These are phyloP conservation scores for Astrephomene gubernaculifera DNA, from an alignment of 139 green algal genomes.

Conservation along the genomic window DNA sequence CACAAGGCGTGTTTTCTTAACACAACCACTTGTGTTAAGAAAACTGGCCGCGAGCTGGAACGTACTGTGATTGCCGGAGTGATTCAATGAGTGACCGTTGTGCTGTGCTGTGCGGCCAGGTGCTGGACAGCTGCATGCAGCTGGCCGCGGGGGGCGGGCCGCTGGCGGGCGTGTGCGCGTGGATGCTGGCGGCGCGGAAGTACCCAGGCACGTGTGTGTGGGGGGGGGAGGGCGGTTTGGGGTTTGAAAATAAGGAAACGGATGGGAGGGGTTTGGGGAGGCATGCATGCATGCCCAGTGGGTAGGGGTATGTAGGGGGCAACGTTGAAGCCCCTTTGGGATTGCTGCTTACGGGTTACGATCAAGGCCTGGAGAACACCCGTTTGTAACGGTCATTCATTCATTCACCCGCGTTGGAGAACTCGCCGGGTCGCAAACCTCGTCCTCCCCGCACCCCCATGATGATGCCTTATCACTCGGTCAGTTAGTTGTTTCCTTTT, in stretches of 20 bases:
- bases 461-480: too few species aligned
- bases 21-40: not conserved
- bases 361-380: too few species aligned
- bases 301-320: too few species aligned
- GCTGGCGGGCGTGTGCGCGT: conserved; percentile 34
- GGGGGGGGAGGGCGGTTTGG: not conserved
- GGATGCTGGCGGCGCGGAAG: conserved; percentile 36
- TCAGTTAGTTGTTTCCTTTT: too few species aligned
- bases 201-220: conserved; percentile 13
- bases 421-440: too few species aligned
- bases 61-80: not conserved
- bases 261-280: too few species aligned
- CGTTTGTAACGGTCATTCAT: too few species aligned
- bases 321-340: too few species aligned
- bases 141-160: conserved; percentile 7
- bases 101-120: not conserved
- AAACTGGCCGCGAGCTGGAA: not conserved
- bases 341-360: too few species aligned
- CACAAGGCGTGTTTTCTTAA: not conserved
- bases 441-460: too few species aligned
- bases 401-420: too few species aligned
- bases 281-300: too few species aligned
- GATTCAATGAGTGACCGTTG: not conserved
- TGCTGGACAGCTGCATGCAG: conserved; percentile 22
- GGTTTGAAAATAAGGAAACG: not conserved